Percentiles rank a stretch among this genome's conserved stretches.
phyloP scores from a whole-genome alignment of 2,329 filamentous ascomycete genomes.

The Chaetomium olivaceum region DNA sequence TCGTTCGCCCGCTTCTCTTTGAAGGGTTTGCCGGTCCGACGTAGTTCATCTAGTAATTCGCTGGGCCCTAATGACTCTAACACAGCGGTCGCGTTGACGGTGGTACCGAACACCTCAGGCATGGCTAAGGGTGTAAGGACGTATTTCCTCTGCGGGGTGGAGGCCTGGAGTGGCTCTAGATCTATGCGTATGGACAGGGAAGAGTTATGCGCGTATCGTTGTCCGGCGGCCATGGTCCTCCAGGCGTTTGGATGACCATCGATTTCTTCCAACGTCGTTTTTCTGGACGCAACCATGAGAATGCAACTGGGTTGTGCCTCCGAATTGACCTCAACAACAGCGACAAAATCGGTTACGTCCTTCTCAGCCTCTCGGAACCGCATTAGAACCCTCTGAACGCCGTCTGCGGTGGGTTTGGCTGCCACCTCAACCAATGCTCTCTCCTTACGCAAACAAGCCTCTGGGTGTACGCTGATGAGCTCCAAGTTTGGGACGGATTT shows the following conservation, averaged over 20 bases:
- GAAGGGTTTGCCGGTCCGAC: background rate
- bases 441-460: conserved; percentile 12
- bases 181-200: background rate
- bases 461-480: conserved; percentile 8
- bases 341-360: conserved; percentile 5
- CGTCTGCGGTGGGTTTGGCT: background rate
- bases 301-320: background rate
- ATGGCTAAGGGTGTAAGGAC: background rate
- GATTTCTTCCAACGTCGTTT: conserved; percentile 10
- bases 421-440: conserved; percentile 8
- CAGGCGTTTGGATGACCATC: background rate
- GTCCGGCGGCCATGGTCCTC: background rate
- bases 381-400: background rate
- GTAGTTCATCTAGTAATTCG: background rate
- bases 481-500: conserved; percentile 12
- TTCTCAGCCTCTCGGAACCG: conserved; percentile 3
- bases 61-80: background rate
- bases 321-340: background rate
- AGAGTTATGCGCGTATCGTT: background rate
- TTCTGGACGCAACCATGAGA: conserved; percentile 11
- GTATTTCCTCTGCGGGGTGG: conserved; percentile 5
- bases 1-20: background rate
- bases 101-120: background rate
- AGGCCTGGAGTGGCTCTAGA: background rate
- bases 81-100: background rate